These are phyloP conservation scores for Arthrobotrys sphaeroides DNA, from an alignment of 2,329 filamentous ascomycete genomes.

Conservation along the genomic window DNA sequence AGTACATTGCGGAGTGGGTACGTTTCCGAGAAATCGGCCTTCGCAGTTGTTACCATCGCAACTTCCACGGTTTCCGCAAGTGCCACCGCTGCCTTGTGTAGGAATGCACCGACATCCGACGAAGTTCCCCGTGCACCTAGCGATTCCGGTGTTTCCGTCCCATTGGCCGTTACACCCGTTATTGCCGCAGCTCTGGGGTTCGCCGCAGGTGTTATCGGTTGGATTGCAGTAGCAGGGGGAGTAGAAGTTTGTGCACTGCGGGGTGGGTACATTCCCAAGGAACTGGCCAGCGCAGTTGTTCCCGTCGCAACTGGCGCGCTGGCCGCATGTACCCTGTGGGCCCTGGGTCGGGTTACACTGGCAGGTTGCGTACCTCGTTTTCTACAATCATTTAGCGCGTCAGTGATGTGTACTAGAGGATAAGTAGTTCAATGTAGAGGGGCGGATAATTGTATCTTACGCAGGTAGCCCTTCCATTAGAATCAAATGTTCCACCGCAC, in stretches of 20 bases:
- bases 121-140: constrained; percentile 2
- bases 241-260: constrained; percentile 4
- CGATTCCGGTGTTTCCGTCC: neutral
- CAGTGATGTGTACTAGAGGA: too few species aligned
- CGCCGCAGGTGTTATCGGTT: constrained; percentile 2
- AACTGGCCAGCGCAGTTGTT: neutral
- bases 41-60: constrained; percentile 17
- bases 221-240: constrained; percentile 2
- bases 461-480: constrained; percentile 17
- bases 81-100: constrained; percentile 16
- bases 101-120: constrained; percentile 22
- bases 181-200: neutral
- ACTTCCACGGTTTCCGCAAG: constrained; percentile 8
- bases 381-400: neutral
- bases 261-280: constrained; percentile 6
- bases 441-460: neutral
- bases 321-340: constrained; percentile 3
- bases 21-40: constrained; percentile 13
- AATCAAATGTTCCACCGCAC: constrained; percentile 23
- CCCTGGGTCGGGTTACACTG: constrained; percentile 9
- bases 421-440: too few species aligned
- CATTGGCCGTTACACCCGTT: constrained; percentile 12
- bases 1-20: constrained; percentile 15
- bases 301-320: constrained; percentile 2
- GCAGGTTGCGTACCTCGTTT: constrained; percentile 32